These are phyloP conservation scores for Acorus gramineus DNA, from an alignment of 106 monocot genomes.

Conservation along the genomic window DNA sequence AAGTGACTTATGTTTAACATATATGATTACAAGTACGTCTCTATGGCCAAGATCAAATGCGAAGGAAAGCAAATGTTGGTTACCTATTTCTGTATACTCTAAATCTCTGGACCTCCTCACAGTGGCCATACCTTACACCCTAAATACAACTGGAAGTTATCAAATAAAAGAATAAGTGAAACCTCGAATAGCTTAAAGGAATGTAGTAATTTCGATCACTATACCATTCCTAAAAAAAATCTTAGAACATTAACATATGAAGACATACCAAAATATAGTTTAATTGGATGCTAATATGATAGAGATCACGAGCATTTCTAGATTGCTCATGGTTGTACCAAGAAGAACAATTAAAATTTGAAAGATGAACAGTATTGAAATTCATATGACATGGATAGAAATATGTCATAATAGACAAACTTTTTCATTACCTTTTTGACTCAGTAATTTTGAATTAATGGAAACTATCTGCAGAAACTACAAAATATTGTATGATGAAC, in stretches of 20 bases:
- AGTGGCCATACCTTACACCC: slow-evolving; percentile 85
- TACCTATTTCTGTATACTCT: slow-evolving; percentile 75
- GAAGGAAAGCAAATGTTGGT: not conserved
- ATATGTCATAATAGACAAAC: no score
- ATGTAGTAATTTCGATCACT: no score
- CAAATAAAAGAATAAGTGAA: not conserved
- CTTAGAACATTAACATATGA: not conserved
- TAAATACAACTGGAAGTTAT: slow-evolving; percentile 12
- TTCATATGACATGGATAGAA: no score
- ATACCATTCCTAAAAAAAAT: not conserved
- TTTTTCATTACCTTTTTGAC: slow-evolving; percentile 38
- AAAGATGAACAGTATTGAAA: not conserved
- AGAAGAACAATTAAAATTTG: slow-evolving; percentile 55
- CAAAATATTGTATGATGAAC: no score
- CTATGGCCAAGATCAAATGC: no score
- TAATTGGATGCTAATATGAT: slow-evolving; percentile 85
- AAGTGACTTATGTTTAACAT: no score
- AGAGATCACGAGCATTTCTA: slow-evolving; percentile 47
- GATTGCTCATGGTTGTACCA: slow-evolving; percentile 59
- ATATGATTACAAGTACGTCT: no score
- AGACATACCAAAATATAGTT: slow-evolving; percentile 67
- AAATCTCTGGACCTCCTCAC: slow-evolving; percentile 77
- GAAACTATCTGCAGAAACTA: no score
- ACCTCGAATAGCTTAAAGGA: not conserved
- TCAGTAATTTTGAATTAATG: not conserved